Conservation (phyloP, 1,284 basidiomycete genomes). For the Ceratobasidium sp. region DNA sequence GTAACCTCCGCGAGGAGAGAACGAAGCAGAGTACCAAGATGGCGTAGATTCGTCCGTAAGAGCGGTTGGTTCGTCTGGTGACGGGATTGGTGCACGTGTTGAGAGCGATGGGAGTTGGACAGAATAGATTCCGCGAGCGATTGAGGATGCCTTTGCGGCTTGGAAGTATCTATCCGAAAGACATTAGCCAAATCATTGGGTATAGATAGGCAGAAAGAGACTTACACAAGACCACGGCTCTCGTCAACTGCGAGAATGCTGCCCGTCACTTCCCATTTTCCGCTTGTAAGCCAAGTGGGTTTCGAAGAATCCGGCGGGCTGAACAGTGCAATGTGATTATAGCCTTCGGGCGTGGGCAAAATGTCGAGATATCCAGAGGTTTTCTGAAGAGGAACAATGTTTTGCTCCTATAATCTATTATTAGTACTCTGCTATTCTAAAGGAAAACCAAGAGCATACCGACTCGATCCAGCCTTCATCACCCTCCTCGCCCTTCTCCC, state of each 20-base stretch:
- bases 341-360: slow-evolving; percentile 79
- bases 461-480: slow-evolving; percentile 94
- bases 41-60: slow-evolving; percentile 71
- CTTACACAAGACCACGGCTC: slow-evolving; percentile 74
- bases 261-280: slow-evolving; percentile 88
- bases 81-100: slow-evolving; percentile 45
- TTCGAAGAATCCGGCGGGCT: slow-evolving; percentile 70
- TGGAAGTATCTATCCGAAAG: slow-evolving; percentile 75
- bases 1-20: slow-evolving; percentile 85
- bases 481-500: slow-evolving; percentile 80
- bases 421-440: slow-evolving; percentile 34
- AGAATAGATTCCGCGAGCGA: slow-evolving; percentile 84
- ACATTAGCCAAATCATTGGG: neutral
- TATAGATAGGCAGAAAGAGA: slow-evolving; percentile 42
- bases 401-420: slow-evolving; percentile 59
- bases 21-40: slow-evolving; percentile 71
- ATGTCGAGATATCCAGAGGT: slow-evolving; percentile 83
- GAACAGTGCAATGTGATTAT: slow-evolving; percentile 89
- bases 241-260: slow-evolving; percentile 76
- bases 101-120: slow-evolving; percentile 62
- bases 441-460: slow-evolving; percentile 54
- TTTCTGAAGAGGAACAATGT: slow-evolving; percentile 62
- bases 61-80: slow-evolving; percentile 56
- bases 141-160: slow-evolving; percentile 82
- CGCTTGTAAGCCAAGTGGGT: slow-evolving; percentile 84